Percentiles rank a stretch among this genome's conserved stretches.
phyloP scores from a whole-genome alignment of 2,329 filamentous ascomycete species.

The Talaromyces islandicus region DNA sequence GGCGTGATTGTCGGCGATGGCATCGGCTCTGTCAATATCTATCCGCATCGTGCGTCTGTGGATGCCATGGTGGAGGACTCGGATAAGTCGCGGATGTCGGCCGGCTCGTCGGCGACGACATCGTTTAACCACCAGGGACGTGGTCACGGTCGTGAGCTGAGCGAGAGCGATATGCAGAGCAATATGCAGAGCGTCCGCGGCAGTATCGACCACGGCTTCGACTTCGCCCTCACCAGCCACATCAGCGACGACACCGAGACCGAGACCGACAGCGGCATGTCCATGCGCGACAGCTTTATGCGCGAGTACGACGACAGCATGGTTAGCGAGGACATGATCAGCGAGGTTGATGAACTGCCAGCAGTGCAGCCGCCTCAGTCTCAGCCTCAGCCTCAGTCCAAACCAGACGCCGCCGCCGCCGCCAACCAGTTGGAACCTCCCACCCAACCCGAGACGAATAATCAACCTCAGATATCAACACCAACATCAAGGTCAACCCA shows the following conservation, averaged over 20 bases:
- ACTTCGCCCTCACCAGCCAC: neutral
- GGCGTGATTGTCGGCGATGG: slow-evolving; percentile 56
- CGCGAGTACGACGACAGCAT: slow-evolving; percentile 8
- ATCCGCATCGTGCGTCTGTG: slow-evolving; percentile 36
- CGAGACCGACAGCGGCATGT: neutral
- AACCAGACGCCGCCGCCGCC: neutral
- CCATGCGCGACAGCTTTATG: slow-evolving; percentile 10
- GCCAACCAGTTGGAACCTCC: no score
- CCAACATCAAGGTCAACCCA: no score
- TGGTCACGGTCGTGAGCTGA: neutral
- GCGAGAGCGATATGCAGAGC: neutral
- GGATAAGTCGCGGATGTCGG: neutral
- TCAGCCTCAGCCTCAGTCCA: neutral
- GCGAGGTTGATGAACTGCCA: neutral
- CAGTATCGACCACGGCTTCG: neutral
- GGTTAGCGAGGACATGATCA: neutral
- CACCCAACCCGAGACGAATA: no score
- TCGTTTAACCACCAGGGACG: neutral
- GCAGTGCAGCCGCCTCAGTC: neutral
- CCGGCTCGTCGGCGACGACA: neutral
- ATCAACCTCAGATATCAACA: no score
- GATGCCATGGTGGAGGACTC: neutral
- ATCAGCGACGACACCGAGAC: neutral
- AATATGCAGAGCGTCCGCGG: neutral
- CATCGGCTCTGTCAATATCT: slow-evolving; percentile 65